Evolutionary conservation across 805 yeast species (phyloP).

Genomic region (Scheffersomyces stipitis): DNA sequence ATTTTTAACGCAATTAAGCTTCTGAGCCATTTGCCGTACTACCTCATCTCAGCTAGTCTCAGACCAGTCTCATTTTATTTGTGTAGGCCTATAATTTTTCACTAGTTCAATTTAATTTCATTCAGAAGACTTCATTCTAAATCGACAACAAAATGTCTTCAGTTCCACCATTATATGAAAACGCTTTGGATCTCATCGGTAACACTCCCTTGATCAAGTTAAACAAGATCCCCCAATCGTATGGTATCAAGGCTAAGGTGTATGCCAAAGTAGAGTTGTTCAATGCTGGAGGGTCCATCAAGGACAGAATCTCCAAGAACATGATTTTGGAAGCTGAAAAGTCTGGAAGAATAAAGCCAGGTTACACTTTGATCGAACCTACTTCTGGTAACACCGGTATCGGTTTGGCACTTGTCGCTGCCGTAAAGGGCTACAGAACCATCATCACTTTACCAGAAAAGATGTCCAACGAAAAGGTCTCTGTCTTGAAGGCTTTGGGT

Average conservation of each 20-base stretch:
- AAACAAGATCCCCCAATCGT: conserved; percentile 72
- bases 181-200: conserved; percentile 75
- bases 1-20: no score
- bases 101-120: no score
- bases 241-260: conserved; percentile 69
- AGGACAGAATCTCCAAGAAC: conserved; percentile 83
- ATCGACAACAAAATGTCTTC: conserved; percentile 6
- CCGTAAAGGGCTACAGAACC: conserved; percentile 82
- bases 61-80: no score
- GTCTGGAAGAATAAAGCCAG: conserved; percentile 78
- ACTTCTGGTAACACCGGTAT: conserved; percentile 92
- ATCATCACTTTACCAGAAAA: conserved; percentile 88
- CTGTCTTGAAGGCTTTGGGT: conserved; percentile 84
- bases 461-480: conserved; percentile 88
- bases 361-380: conserved; percentile 82
- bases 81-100: no score
- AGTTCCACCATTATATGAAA: conserved; percentile 38
- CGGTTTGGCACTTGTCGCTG: conserved; percentile 84
- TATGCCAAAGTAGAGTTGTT: conserved; percentile 78
- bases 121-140: no score
- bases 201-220: conserved; percentile 78
- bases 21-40: no score
- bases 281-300: conserved; percentile 89
- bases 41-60: no score
- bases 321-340: conserved; percentile 87